Percentiles rank a stretch among this genome's conserved stretches.
These are phyloP conservation scores for Hibiscus tridactylites DNA, from an alignment of 345 rosid genomes.

Conservation along the genomic window DNA sequence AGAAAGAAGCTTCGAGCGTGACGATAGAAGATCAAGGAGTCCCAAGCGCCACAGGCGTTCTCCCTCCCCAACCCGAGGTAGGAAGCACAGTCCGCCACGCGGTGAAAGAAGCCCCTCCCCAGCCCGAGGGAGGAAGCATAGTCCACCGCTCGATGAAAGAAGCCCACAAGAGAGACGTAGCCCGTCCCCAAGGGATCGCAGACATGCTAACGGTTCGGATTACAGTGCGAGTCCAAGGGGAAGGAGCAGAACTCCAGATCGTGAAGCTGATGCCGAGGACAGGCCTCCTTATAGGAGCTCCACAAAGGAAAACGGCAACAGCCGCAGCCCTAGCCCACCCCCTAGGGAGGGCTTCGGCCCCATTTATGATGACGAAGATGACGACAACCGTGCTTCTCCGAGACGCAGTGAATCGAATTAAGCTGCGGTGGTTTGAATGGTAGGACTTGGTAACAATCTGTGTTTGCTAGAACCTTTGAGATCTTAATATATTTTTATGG, in stretches of 20 bases:
- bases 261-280: conserved; percentile 26
- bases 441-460: background rate
- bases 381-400: conserved; percentile 14
- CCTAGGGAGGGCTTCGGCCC: conserved; percentile 18
- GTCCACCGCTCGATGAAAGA: conserved; percentile 30
- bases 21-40: conserved; percentile 37
- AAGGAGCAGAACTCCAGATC: conserved; percentile 42
- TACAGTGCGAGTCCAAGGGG: conserved; percentile 36
- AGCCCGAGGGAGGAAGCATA: conserved; percentile 40
- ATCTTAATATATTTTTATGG: background rate
- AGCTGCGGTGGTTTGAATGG: background rate
- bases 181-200: conserved; percentile 31
- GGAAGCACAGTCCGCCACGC: conserved; percentile 36
- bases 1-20: conserved; percentile 35
- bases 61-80: conserved; percentile 29
- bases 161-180: conserved; percentile 24
- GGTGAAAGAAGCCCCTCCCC: conserved; percentile 29
- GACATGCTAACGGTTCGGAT: conserved; percentile 33
- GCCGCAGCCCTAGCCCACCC: conserved; percentile 38
- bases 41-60: conserved; percentile 25
- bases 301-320: conserved; percentile 41
- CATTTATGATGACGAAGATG: conserved; percentile 8
- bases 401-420: conserved; percentile 16
- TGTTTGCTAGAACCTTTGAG: background rate
- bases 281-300: conserved; percentile 41